Evolutionary conservation across 2,329 filamentous ascomycete species (phyloP), one percentile per base, ranked within the genome.

Genomic region (Rasamsonia emersonii): DNA sequence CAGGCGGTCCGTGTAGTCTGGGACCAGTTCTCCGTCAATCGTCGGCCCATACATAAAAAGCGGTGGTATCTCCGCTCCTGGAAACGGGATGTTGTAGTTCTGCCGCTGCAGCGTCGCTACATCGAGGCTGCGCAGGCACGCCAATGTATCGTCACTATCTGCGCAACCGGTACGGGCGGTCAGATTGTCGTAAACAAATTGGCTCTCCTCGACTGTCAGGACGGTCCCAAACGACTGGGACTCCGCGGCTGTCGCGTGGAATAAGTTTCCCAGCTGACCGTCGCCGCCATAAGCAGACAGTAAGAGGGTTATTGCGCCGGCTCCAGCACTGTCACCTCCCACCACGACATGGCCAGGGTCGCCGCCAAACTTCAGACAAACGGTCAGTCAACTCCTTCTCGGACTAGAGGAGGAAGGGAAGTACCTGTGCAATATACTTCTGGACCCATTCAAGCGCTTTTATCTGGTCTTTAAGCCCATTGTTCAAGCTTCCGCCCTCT

Each of bases 241-340:
- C 36, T 75, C 70, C 18, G 67, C 64, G 1, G 66, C 68, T 2
- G 65, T 64, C n/a, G 61, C 71, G 24, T 67, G 61, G 48, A 75
- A 75, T 2, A 75, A 55, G 2, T 55, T 45, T 18, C 67, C 60
- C 10, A 38, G 28, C 21, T n/a, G 17, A 35, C 70, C 50, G 25
- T 56, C 54, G 3, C 68, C 68, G 9, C 61, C 64, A 36, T 71
- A 66, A 0, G 71, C 67, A 1, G 65, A 73, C 24, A 85, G 64
- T 15, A 83, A 76, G 20, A 82, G 62, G 17, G 65, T 70, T n/a
- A 85, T 67, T 3, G 76, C 33, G 18, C 32, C 32, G 15, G 28
- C 50, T 15, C 50, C 50, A 4, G 50, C 43, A 6, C 48, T 51
- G 30, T 56, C 45, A 5, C 53, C 52, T 17, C 49, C 49, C 2